Evolutionary conservation across 2,329 filamentous ascomycete genomes (phyloP).

Genomic region (Trichophyton mentagrophytes): DNA sequence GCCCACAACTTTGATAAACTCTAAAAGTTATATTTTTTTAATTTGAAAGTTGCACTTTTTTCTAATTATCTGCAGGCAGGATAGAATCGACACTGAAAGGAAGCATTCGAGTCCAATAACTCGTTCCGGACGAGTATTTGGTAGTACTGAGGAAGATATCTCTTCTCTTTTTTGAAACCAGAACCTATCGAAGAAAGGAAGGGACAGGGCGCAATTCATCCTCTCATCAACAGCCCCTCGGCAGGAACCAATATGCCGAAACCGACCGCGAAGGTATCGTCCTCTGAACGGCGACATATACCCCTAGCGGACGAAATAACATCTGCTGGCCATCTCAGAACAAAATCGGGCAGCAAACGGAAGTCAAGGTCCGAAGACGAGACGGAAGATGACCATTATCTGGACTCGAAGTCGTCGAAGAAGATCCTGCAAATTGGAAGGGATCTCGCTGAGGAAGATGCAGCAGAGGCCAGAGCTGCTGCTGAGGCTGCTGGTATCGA

Average conservation of each 20-base stretch:
- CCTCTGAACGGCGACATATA: conserved; percentile 61
- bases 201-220: not conserved
- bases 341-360: conserved; percentile 59
- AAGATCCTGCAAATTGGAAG: conserved; percentile 84
- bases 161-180: not conserved
- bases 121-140: not conserved
- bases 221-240: not conserved
- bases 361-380: conserved; percentile 47
- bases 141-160: not conserved
- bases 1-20: conserved; percentile 7
- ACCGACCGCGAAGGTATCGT: conserved; percentile 42
- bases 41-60: not conserved
- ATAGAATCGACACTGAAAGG: too few species aligned
- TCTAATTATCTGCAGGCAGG: not conserved
- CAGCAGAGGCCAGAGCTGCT: conserved; percentile 33
- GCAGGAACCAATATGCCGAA: conserved; percentile 51
- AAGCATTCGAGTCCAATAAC: not conserved
- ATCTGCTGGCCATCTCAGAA: conserved; percentile 56
- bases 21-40: not conserved
- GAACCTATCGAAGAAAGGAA: not conserved
- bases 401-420: conserved; percentile 77
- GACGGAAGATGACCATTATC: conserved; percentile 54
- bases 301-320: conserved; percentile 81
- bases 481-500: conserved; percentile 24
- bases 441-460: conserved; percentile 74